A percentile compares a stretch with the other conserved stretches of the same genome.
phyloP scores from a whole-genome alignment of 2,329 filamentous ascomycete species.

The Davidsoniella virescens region DNA sequence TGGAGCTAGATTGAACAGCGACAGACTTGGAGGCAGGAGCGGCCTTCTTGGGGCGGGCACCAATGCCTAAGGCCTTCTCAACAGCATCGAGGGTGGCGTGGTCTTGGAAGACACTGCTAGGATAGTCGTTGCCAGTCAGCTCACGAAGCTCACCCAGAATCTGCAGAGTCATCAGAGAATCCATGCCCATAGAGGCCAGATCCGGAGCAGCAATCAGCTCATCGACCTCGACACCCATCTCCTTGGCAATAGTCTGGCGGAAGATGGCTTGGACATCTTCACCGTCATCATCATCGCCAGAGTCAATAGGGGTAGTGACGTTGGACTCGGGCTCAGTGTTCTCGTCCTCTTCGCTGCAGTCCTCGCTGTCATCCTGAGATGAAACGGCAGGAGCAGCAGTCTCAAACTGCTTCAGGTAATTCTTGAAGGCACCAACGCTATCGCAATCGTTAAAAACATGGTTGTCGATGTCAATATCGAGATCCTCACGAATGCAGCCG shows the following conservation, averaged over 20 bases:
- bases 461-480: slow-evolving; percentile 37
- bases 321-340: slow-evolving; percentile 31
- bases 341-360: slow-evolving; percentile 29
- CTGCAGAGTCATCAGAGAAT: slow-evolving; percentile 40
- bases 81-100: slow-evolving; percentile 49
- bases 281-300: slow-evolving; percentile 27
- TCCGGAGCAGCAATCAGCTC: slow-evolving; percentile 40
- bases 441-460: slow-evolving; percentile 37
- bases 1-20: not conserved
- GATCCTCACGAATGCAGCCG: slow-evolving; percentile 39
- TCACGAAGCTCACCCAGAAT: slow-evolving; percentile 39
- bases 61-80: slow-evolving; percentile 43
- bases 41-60: slow-evolving; percentile 23
- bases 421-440: slow-evolving; percentile 37
- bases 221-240: slow-evolving; percentile 55
- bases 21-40: slow-evolving; percentile 17
- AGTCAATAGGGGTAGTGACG: slow-evolving; percentile 36
- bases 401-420: slow-evolving; percentile 23
- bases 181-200: slow-evolving; percentile 40
- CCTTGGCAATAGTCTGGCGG: slow-evolving; percentile 50
- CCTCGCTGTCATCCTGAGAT: slow-evolving; percentile 20
- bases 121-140: slow-evolving; percentile 35
- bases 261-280: slow-evolving; percentile 35
- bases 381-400: slow-evolving; percentile 16
- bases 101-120: slow-evolving; percentile 43